Conservation (phyloP, 2,329 filamentous ascomycete genomes). For the Diaporthe helianthi region DNA sequence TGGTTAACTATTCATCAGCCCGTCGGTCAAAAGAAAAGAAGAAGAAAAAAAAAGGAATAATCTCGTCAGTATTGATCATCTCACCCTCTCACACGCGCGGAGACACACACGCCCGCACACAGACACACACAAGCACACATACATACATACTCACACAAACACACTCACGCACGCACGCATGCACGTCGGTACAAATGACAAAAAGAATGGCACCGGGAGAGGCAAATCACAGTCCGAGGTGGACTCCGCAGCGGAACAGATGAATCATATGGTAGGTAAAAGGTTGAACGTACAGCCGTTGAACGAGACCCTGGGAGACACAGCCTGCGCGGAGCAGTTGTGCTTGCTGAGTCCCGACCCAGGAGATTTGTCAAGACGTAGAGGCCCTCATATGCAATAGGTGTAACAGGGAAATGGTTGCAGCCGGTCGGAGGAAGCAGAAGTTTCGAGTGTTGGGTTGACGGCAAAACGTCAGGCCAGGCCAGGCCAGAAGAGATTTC, state of each 20-base stretch:
- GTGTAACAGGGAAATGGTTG: constrained; percentile 27
- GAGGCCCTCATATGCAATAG: constrained; percentile 22
- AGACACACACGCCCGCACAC: neutral
- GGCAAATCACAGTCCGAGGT: neutral
- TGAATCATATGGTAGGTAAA: neutral
- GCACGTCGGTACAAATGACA: neutral
- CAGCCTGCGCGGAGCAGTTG: neutral
- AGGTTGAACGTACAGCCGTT: constrained; percentile 21
- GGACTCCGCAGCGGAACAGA: neutral
- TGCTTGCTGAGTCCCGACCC: neutral
- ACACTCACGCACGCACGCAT: neutral
- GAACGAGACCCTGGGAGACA: neutral
- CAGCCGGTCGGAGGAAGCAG: constrained; percentile 9
- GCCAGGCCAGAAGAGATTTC: neutral
- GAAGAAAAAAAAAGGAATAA: no score
- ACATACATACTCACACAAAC: neutral
- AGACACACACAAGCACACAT: neutral
- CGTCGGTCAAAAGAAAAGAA: constrained; percentile 17
- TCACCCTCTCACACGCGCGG: constrained; percentile 9
- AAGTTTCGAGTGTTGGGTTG: neutral
- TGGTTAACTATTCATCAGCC: neutral
- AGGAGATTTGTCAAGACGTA: constrained; percentile 1
- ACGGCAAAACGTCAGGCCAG: neutral
- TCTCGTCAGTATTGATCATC: constrained; percentile 15
- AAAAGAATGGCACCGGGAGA: neutral